These are phyloP conservation scores for Globisporangium nodosum DNA, from an alignment of 352 stramenopile genomes.

Conservation along the genomic window DNA sequence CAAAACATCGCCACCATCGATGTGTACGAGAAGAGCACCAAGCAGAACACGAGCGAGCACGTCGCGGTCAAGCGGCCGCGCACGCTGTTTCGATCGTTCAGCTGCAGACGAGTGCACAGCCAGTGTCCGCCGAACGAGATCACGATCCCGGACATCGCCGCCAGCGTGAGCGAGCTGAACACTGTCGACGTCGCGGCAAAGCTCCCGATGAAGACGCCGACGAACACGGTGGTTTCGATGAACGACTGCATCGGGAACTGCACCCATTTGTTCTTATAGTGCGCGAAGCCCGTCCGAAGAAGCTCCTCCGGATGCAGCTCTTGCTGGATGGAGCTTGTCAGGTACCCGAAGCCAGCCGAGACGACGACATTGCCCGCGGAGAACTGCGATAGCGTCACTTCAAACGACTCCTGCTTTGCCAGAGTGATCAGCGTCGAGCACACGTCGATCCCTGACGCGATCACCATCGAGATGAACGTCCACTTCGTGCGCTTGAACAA, in stretches of 20 bases:
- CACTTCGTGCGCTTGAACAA: slow-evolving; percentile 74
- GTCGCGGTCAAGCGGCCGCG: slow-evolving; percentile 62
- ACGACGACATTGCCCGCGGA: slow-evolving; percentile 68
- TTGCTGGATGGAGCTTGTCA: slow-evolving; percentile 60
- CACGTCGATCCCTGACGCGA: slow-evolving; percentile 61
- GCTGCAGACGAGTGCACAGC: slow-evolving; percentile 50
- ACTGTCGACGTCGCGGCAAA: slow-evolving; percentile 65
- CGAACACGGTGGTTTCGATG: slow-evolving; percentile 62
- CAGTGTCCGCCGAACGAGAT: slow-evolving; percentile 70
- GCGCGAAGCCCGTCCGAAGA: slow-evolving; percentile 38
- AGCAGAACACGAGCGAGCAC: slow-evolving; percentile 67
- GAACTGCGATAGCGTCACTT: slow-evolving; percentile 66
- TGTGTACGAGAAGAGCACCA: slow-evolving; percentile 66
- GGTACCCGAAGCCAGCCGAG: slow-evolving; percentile 53
- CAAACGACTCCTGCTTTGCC: slow-evolving; percentile 31
- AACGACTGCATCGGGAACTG: slow-evolving; percentile 75
- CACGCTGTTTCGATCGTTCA: slow-evolving; percentile 48
- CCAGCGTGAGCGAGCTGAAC: slow-evolving; percentile 71
- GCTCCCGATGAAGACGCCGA: slow-evolving; percentile 69
- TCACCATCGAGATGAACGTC: slow-evolving; percentile 70
- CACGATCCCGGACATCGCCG: slow-evolving; percentile 64
- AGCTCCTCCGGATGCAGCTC: slow-evolving; percentile 55
- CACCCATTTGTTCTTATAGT: slow-evolving; percentile 71
- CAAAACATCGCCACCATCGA: slow-evolving; percentile 65
- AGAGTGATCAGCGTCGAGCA: slow-evolving; percentile 53